A percentile compares a stretch with the other conserved stretches of the same genome.
Conservation (phyloP, 768 basidiomycete species). For the Rossbeevera mucosa region DNA sequence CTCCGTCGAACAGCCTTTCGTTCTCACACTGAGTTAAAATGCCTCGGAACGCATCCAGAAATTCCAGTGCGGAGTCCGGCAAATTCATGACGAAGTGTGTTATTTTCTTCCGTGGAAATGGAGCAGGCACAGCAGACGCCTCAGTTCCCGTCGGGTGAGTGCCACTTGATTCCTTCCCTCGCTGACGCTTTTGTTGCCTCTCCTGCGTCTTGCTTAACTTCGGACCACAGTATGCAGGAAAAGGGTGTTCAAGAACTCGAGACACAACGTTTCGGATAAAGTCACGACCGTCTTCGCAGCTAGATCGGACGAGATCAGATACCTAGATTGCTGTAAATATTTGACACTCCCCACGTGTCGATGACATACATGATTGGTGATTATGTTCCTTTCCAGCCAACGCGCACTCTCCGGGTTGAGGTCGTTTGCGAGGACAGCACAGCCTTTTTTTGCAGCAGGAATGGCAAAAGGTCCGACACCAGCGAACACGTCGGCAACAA, state of each 20-base stretch:
- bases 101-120: slow-evolving; percentile 50
- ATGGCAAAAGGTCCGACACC: slow-evolving; percentile 96
- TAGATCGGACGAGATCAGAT: slow-evolving; percentile 58
- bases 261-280: slow-evolving; percentile 67
- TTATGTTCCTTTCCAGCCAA: slow-evolving; percentile 69
- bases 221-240: slow-evolving; percentile 54
- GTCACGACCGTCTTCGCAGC: slow-evolving; percentile 79
- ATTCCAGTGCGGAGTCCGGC: slow-evolving; percentile 85
- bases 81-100: slow-evolving; percentile 97
- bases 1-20: slow-evolving; percentile 43
- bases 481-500: slow-evolving; percentile 92
- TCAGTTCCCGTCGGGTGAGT: not conserved
- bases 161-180: slow-evolving; percentile 17
- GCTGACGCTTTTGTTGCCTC: slow-evolving; percentile 45
- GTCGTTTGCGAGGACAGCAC: slow-evolving; percentile 88
- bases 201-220: slow-evolving; percentile 29
- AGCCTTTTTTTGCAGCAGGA: slow-evolving; percentile 89
- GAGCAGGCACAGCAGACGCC: slow-evolving; percentile 5
- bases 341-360: not conserved
- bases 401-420: slow-evolving; percentile 85
- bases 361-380: slow-evolving; percentile 65
- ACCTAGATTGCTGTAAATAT: slow-evolving; percentile 42
- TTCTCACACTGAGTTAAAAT: slow-evolving; percentile 43
- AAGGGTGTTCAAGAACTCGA: slow-evolving; percentile 58
- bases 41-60: slow-evolving; percentile 85